phyloP scores from a whole-genome alignment of 495 filamentous ascomycete species.

The Penicillium alfredii region DNA sequence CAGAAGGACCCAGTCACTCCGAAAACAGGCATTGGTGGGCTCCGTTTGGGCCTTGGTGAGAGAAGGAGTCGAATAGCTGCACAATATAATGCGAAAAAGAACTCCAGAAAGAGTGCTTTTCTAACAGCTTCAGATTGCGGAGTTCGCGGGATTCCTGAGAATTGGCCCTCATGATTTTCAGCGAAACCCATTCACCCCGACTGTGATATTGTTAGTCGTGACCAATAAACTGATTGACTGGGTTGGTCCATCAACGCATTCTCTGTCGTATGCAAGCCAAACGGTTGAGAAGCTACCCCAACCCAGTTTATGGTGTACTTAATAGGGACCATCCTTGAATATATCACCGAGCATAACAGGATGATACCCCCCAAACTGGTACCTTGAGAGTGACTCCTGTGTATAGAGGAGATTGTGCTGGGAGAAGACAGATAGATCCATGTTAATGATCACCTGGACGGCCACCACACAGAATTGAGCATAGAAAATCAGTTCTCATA shows the following conservation, averaged over 20 bases:
- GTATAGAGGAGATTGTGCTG: slow-evolving; percentile 18
- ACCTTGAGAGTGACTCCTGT: slow-evolving; percentile 18
- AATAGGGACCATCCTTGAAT: slow-evolving; percentile 80
- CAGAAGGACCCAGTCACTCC: slow-evolving; percentile 34
- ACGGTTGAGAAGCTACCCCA: slow-evolving; percentile 88
- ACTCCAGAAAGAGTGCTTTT: slow-evolving; percentile 3
- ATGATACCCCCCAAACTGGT: slow-evolving; percentile 63
- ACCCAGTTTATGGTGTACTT: slow-evolving; percentile 71
- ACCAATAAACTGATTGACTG: too few species aligned
- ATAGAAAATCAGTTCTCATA: too few species aligned
- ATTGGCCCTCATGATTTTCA: slow-evolving; percentile 31
- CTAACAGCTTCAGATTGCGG: slow-evolving; percentile 4
- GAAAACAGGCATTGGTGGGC: slow-evolving; percentile 41
- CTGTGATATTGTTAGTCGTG: slow-evolving; percentile 14
- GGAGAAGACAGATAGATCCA: too few species aligned
- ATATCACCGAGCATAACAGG: slow-evolving; percentile 75
- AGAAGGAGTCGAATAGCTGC: slow-evolving; percentile 35
- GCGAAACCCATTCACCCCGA: slow-evolving; percentile 27
- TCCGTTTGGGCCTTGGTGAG: slow-evolving; percentile 37
- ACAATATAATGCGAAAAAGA: slow-evolving; percentile 22
- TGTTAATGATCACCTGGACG: too few species aligned
- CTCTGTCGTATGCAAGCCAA: slow-evolving; percentile 53
- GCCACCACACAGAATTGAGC: too few species aligned
- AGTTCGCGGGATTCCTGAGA: slow-evolving; percentile 14
- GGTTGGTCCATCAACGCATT: slow-evolving; percentile 8